Percentiles rank a stretch among this genome's conserved stretches.
These are phyloP conservation scores for Mallotus japonicus DNA, from an alignment of 441 rosid species.

Conservation along the genomic window DNA sequence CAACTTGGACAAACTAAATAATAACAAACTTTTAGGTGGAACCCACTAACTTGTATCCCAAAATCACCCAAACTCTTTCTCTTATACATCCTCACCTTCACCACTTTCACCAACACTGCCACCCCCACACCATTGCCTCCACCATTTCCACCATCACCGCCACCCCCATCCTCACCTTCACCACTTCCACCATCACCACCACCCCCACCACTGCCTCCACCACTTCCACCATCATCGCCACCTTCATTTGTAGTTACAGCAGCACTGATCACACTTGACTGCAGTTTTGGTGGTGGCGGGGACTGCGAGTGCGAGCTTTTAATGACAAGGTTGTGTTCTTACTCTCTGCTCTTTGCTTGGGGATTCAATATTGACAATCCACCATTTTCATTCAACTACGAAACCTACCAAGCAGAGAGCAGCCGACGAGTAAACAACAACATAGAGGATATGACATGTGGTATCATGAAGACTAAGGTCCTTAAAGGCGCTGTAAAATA, in stretches of 20 bases:
- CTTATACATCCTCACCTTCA: too few species aligned
- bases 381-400: not conserved
- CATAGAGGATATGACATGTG: slow-evolving; percentile 8
- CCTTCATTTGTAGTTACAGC: slow-evolving; percentile 25
- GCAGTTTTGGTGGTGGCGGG: slow-evolving; percentile 9
- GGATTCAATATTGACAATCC: slow-evolving; percentile 29
- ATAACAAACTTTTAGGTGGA: too few species aligned
- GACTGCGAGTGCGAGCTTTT: not conserved
- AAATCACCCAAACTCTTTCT: too few species aligned
- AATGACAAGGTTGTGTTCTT: not conserved
- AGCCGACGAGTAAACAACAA: slow-evolving; percentile 36
- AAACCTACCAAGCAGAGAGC: slow-evolving; percentile 1
- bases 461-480: slow-evolving; percentile 12
- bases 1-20: too few species aligned
- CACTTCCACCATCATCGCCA: slow-evolving; percentile 18
- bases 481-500: slow-evolving; percentile 17
- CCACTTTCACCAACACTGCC: too few species aligned
- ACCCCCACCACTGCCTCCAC: too few species aligned
- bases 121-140: slow-evolving; percentile 35
- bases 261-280: slow-evolving; percentile 24
- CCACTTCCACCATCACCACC: too few species aligned
- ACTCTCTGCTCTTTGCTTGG: slow-evolving; percentile 1
- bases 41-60: too few species aligned
- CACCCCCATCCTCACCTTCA: slow-evolving; percentile 32
- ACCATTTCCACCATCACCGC: slow-evolving; percentile 38